Base-by-base conservation (phyloP, 352 stramenopile genomes). In the Lagenidium sp. region DNA sequence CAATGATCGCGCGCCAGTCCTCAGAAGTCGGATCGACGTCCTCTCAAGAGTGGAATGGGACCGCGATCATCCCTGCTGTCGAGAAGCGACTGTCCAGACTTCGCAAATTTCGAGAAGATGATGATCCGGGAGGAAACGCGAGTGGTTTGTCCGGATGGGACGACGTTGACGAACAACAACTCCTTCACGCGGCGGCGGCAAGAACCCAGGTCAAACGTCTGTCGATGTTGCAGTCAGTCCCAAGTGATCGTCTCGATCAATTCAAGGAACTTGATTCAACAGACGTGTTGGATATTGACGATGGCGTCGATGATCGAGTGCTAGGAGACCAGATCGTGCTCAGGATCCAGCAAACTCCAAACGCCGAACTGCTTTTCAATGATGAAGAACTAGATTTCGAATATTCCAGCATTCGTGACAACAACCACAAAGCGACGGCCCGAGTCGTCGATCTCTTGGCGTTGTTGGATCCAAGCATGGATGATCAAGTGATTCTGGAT, bases 381-480 rank as follows among this genome's bases (percentile, higher is more conserved):
- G 79, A 90, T 25, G 79, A 90, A 20, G 76, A 87, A 41, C 37
- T 91, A 21, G 79, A 87, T 40, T 91, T 91, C 22, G 79, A 91
- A 32, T 88, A 85, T 32, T 76, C 67, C 4, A 83, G 64, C 26
- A 36, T 72, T 26, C 72, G 74, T 19, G 81, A 94, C 43, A 80
- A 56, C 7, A 82, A 84, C 26, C 78, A 90, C 29, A 86, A 91
- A 41, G 66, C 74, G 29, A 94, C 75, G 3, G 50, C 57, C 19
- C 79, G 81, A 18, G 77, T 88, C 7, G 62, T 94, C 12, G 77
- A 91, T 39, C 41, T 94, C 13, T 53, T 94, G 11, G 68, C 78
- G 7, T 60, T 88, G 16, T 47, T 94, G 25, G 78, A 90, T 31
- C 78, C 81, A n/a, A 90, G 78, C 32, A 85, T 85, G 68, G 81